phyloP scores from a whole-genome alignment of 306 rosid genomes.

The Pueraria montana region DNA sequence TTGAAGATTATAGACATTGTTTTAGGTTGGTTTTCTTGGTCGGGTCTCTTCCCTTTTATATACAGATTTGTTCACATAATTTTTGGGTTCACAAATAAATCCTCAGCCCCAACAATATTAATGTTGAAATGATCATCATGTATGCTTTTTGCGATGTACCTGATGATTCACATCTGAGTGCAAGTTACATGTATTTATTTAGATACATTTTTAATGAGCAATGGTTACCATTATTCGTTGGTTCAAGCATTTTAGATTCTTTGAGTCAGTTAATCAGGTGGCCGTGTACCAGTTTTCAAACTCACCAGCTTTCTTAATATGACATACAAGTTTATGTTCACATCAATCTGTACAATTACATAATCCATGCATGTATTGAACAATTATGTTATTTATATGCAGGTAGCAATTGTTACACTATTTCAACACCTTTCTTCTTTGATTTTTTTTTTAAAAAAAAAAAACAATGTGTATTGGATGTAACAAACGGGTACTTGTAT shows the following conservation, averaged over 20 bases:
- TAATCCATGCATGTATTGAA: background rate
- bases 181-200: background rate
- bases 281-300: background rate
- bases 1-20: slow-evolving; percentile 24
- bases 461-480: too few relatives aligned
- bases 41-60: background rate
- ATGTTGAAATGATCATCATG: slow-evolving; percentile 5
- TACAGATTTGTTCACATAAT: slow-evolving; percentile 2
- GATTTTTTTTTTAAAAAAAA: too few relatives aligned
- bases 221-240: background rate
- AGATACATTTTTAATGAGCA: slow-evolving; percentile 21
- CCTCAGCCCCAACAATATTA: slow-evolving; percentile 2
- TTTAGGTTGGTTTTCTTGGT: slow-evolving; percentile 14
- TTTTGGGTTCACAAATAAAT: slow-evolving; percentile 29
- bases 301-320: background rate
- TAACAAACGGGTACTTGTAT: too few relatives aligned
- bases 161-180: slow-evolving; percentile 20
- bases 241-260: background rate
- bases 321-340: background rate
- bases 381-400: too few relatives aligned
- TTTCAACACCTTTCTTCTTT: too few relatives aligned
- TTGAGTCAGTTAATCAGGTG: background rate
- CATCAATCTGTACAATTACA: too few relatives aligned
- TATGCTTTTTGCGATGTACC: background rate
- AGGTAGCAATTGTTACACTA: background rate